These are phyloP conservation scores for Arxiozyma bovina DNA, from an alignment of 1,139 yeast genomes.

Conservation along the genomic window DNA sequence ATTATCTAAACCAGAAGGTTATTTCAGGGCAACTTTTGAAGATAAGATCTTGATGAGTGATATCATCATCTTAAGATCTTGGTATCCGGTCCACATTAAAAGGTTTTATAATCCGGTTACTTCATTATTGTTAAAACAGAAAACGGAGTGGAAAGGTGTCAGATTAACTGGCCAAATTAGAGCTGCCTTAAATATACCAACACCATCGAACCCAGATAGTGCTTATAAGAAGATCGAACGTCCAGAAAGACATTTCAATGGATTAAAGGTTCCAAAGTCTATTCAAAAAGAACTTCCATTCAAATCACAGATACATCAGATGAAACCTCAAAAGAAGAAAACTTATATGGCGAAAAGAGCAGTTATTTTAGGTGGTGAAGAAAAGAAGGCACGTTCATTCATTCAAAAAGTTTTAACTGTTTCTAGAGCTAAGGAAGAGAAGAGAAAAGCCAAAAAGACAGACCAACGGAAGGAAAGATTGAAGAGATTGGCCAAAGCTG, in stretches of 20 bases:
- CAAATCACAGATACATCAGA: slow-evolving; percentile 77
- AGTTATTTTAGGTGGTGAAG: slow-evolving; percentile 85
- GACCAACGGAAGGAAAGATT: slow-evolving; percentile 69
- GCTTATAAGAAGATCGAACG: slow-evolving; percentile 77
- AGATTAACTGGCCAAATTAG: slow-evolving; percentile 88
- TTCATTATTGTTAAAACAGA: slow-evolving; percentile 65
- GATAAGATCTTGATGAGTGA: slow-evolving; percentile 88
- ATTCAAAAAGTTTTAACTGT: slow-evolving; percentile 81
- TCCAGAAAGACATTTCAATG: slow-evolving; percentile 75
- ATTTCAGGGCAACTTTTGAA: slow-evolving; percentile 95
- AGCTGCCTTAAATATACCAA: slow-evolving; percentile 58
- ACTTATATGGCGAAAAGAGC: slow-evolving; percentile 89
- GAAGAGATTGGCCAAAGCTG: slow-evolving; percentile 65
- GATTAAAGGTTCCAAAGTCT: slow-evolving; percentile 74
- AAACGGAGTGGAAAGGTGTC: slow-evolving; percentile 93
- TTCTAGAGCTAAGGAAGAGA: slow-evolving; percentile 76
- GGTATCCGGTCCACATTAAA: slow-evolving; percentile 92
- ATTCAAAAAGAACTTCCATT: slow-evolving; percentile 76
- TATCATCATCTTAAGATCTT: slow-evolving; percentile 80
- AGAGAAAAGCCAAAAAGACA: slow-evolving; percentile 63
- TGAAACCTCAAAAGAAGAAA: slow-evolving; percentile 80
- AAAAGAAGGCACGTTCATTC: slow-evolving; percentile 84
- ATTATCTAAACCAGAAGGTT: slow-evolving; percentile 90
- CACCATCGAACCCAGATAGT: slow-evolving; percentile 62
- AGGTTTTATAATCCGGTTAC: slow-evolving; percentile 94